phyloP scores from a whole-genome alignment of 352 stramenopile genomes.

The Phytophthora uliginosa region DNA sequence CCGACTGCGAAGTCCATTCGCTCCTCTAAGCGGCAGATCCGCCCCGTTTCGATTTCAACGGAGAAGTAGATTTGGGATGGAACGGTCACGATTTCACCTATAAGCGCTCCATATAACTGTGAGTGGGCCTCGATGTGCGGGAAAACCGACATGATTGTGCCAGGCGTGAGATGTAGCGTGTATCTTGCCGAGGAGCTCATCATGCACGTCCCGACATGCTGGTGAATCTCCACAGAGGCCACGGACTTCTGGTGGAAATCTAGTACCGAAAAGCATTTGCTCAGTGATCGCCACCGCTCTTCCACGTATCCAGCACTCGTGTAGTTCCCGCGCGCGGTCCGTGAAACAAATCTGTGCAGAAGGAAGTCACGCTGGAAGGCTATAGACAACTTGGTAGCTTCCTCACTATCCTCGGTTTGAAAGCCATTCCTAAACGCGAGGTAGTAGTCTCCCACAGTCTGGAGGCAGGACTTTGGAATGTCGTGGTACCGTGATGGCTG shows the following conservation, averaged over 20 bases:
- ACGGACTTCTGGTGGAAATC: background rate
- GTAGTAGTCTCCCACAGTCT: background rate
- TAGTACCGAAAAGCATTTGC: background rate
- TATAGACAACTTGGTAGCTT: background rate
- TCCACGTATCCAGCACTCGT: background rate
- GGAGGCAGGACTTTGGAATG: background rate
- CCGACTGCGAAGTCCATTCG: conserved; percentile 10
- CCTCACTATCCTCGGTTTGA: background rate
- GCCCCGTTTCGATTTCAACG: background rate
- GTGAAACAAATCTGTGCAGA: background rate
- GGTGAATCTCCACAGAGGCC: background rate
- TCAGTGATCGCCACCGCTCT: background rate
- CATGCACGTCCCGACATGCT: background rate
- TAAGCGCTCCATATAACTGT: background rate
- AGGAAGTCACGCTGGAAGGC: background rate
- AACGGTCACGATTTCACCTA: background rate
- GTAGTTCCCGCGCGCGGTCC: background rate
- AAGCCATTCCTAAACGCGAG: background rate
- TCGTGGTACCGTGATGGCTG: background rate
- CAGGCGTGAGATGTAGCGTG: background rate
- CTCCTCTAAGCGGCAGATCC: conserved; percentile 13
- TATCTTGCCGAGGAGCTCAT: background rate
- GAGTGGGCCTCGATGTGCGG: background rate
- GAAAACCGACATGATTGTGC: background rate
- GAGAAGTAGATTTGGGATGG: conserved; percentile 14